These are phyloP conservation scores for Capronia epimyces DNA, from an alignment of 2,329 filamentous ascomycete genomes.

Conservation along the genomic window DNA sequence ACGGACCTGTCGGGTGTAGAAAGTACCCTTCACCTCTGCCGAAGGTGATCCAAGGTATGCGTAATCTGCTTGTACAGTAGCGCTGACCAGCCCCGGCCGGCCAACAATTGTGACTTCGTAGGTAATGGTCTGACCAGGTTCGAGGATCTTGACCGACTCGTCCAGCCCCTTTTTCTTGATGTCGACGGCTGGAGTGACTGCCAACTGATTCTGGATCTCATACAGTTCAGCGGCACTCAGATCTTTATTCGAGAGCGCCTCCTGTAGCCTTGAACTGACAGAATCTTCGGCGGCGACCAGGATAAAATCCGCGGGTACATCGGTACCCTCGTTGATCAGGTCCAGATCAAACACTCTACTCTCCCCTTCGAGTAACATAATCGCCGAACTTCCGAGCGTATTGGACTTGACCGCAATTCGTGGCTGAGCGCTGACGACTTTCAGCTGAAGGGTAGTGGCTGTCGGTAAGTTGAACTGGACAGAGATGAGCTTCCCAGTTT, in stretches of 20 bases:
- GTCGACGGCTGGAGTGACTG: slow-evolving; percentile 59
- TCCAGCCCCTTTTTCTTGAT: slow-evolving; percentile 11
- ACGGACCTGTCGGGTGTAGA: slow-evolving; percentile 77
- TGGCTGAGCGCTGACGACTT: slow-evolving; percentile 73
- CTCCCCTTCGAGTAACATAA: slow-evolving; percentile 94
- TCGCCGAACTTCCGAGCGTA: slow-evolving; percentile 72
- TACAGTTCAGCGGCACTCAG: slow-evolving; percentile 73
- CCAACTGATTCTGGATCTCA: slow-evolving; percentile 75
- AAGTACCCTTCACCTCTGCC: slow-evolving; percentile 64
- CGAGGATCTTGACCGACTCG: slow-evolving; percentile 29
- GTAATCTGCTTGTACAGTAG: slow-evolving; percentile 78
- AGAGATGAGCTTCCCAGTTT: background rate
- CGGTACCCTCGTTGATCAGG: slow-evolving; percentile 66
- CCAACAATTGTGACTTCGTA: slow-evolving; percentile 83
- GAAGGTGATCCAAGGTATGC: slow-evolving; percentile 67
- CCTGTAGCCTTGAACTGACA: slow-evolving; percentile 69
- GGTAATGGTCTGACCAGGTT: slow-evolving; percentile 33
- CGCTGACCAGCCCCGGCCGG: slow-evolving; percentile 75
- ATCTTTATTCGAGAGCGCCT: slow-evolving; percentile 69
- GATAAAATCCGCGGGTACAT: slow-evolving; percentile 73
- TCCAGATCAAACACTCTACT: slow-evolving; percentile 70
- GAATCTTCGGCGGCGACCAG: slow-evolving; percentile 88
- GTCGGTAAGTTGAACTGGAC: slow-evolving; percentile 8
- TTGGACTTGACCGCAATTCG: slow-evolving; percentile 68
- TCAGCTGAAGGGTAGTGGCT: slow-evolving; percentile 16